phyloP scores from a whole-genome alignment of 1,139 yeast genomes.

The Eremothecium coryli region DNA sequence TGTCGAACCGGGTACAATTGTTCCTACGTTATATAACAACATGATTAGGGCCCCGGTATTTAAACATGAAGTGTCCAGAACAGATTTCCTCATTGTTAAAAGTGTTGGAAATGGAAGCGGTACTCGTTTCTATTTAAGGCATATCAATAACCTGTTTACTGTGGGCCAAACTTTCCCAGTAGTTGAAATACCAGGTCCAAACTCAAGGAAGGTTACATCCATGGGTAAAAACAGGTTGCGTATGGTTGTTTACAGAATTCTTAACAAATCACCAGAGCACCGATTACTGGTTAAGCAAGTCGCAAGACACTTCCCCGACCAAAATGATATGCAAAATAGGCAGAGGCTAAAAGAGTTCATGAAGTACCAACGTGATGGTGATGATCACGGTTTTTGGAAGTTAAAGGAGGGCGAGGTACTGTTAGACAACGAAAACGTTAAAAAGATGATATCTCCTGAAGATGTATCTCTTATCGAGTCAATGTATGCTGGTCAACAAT shows the following conservation, averaged over 20 bases:
- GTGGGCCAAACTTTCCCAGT: slow-evolving; percentile 95
- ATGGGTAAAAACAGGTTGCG: slow-evolving; percentile 84
- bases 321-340: slow-evolving; percentile 93
- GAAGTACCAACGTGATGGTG: slow-evolving; percentile 95
- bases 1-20: slow-evolving; percentile 89
- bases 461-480: slow-evolving; percentile 80
- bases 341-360: slow-evolving; percentile 93
- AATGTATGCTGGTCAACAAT: slow-evolving; percentile 89
- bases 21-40: slow-evolving; percentile 86
- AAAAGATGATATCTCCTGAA: slow-evolving; percentile 88
- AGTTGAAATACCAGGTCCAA: slow-evolving; percentile 94
- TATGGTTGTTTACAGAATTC: slow-evolving; percentile 86
- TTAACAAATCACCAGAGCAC: slow-evolving; percentile 66
- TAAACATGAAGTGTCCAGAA: slow-evolving; percentile 65
- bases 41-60: slow-evolving; percentile 90
- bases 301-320: slow-evolving; percentile 90
- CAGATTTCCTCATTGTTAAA: slow-evolving; percentile 75
- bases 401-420: slow-evolving; percentile 63
- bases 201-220: slow-evolving; percentile 89
- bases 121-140: slow-evolving; percentile 48
- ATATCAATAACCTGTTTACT: slow-evolving; percentile 62
- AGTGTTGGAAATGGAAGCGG: slow-evolving; percentile 73
- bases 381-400: slow-evolving; percentile 95
- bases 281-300: slow-evolving; percentile 82
- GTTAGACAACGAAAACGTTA: slow-evolving; percentile 68